phyloP scores from a whole-genome alignment of 257 asterid species.

The Prunella vulgaris region DNA sequence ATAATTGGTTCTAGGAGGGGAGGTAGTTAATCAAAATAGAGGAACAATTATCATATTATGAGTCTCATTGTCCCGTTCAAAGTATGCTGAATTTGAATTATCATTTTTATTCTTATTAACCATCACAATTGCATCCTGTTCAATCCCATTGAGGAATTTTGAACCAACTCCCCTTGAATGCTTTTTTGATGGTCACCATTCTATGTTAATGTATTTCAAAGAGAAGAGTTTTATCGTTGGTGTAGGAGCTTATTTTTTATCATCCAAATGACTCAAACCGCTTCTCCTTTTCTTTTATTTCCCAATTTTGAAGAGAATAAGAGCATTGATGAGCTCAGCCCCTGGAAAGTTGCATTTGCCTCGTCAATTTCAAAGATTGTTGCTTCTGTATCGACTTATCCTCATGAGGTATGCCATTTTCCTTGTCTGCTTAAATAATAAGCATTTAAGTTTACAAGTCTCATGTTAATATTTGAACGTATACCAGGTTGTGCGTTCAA shows the following conservation, averaged over 20 bases:
- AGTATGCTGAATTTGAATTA: no score
- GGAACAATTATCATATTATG: no score
- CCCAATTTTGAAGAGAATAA: slow-evolving; percentile 48
- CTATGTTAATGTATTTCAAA: background rate
- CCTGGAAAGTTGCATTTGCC: slow-evolving; percentile 78
- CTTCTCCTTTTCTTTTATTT: background rate
- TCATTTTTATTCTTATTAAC: no score
- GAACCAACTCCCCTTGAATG: no score
- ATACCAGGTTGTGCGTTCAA: slow-evolving; percentile 81
- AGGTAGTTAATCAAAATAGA: no score
- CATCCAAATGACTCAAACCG: slow-evolving; percentile 2
- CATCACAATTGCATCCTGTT: no score
- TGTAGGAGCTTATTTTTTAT: background rate
- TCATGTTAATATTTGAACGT: background rate
- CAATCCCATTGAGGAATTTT: no score
- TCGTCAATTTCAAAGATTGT: slow-evolving; percentile 72
- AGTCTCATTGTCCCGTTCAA: no score
- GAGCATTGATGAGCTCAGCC: slow-evolving; percentile 42
- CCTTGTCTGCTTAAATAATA: background rate
- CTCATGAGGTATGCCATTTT: slow-evolving; percentile 71
- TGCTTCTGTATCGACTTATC: slow-evolving; percentile 89
- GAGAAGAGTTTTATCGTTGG: background rate
- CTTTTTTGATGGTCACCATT: background rate
- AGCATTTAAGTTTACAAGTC: background rate
- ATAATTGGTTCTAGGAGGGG: no score